Evolutionary conservation across 1,284 basidiomycete species (phyloP), one percentile per base, ranked within the genome.

Genomic region (Moniliella sp.): DNA sequence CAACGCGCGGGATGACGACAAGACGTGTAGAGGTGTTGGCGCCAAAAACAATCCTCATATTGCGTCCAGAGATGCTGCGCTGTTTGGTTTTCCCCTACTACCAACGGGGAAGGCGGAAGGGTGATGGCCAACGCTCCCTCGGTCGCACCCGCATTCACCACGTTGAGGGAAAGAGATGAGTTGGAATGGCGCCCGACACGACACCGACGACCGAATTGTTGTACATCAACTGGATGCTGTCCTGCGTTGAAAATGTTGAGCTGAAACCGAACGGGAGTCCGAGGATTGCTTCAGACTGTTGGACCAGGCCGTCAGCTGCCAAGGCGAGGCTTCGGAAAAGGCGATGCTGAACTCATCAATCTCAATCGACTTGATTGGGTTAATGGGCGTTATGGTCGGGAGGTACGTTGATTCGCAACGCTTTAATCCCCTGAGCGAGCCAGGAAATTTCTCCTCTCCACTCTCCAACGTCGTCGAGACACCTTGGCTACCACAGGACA

Each of bases 191-290:
- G 31, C 45, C 46, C 18, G 37, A 37, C n/a, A 57, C 60, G 21
- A 48, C 73, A 15, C 72, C 43, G 69, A 76, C 27, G 66, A 66
- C 35, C 71, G 65, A 16, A 65, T 69, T 27, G 61, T 69, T 21
- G 68, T 65, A 46, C 74, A 73, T 27, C 67, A 71, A 56, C 75
- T 75, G 35, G 65, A 63, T 53, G 27, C 40, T 35, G 32, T 78
- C 78, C 51, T 69, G 62, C 17, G 79, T 76, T 45, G 72, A 57
- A 16, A 66, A 67, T 32, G 80, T 72, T 11, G 64, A 61, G 15
- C 63, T 62, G 61, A 80, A 79, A n/a, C 77, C 78, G 45, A 80
- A 80, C 17, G 77, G 78, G 32, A 80, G 61, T 36, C 66, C 74
- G 42, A n/a, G n/a, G n/a, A 80, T 64, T 19, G 57, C 58, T 8